A percentile compares a stretch with the other conserved stretches of the same genome.
Conservation (phyloP, 148 eudicot genomes). For the Rhododendron henanense region DNA sequence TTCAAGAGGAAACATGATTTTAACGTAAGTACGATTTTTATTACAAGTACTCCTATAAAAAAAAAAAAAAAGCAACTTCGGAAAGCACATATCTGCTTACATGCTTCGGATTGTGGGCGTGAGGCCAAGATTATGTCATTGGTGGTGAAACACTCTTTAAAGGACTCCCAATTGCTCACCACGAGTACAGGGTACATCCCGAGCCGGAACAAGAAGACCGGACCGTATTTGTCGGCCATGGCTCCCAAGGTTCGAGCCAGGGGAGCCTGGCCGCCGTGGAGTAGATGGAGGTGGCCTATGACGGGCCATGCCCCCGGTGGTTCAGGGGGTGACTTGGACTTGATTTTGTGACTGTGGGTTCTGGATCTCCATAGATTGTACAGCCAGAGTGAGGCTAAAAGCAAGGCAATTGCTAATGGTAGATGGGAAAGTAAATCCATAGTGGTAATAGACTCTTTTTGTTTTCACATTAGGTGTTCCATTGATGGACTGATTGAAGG, state of each 20-base stretch:
- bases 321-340: background rate
- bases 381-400: background rate
- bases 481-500: background rate
- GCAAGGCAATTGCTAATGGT: background rate
- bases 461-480: background rate
- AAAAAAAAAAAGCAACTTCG: no score
- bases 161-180: background rate
- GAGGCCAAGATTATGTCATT: background rate
- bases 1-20: no score
- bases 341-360: background rate
- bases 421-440: background rate
- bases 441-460: background rate
- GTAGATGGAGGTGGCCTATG: conserved; percentile 1
- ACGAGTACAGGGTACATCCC: background rate
- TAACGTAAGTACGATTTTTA: no score
- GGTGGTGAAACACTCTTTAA: background rate
- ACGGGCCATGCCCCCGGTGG: conserved; percentile 1
- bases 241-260: background rate
- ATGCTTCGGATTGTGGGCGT: background rate
- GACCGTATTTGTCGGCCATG: conserved; percentile 10
- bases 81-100: background rate
- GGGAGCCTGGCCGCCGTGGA: background rate
- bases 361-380: background rate
- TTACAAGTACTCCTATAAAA: no score
- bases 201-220: background rate